phyloP scores from a whole-genome alignment of 371 early-diverging fungal species.

The Mucor plumbeus region DNA sequence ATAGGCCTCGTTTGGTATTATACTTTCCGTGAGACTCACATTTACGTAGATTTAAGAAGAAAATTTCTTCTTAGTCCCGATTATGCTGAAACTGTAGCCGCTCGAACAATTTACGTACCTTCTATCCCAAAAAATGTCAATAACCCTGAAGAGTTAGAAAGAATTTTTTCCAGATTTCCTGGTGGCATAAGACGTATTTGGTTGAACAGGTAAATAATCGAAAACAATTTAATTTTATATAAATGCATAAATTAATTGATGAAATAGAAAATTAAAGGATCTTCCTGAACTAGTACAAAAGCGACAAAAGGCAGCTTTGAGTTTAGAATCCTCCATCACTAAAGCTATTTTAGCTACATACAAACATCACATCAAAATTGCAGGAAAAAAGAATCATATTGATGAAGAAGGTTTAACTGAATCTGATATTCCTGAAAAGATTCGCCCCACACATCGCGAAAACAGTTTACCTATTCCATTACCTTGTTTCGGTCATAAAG shows the following conservation, averaged over 20 bases:
- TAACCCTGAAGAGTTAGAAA: slow-evolving; percentile 47
- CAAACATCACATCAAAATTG: slow-evolving; percentile 41
- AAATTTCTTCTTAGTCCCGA: slow-evolving; percentile 63
- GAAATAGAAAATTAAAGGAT: slow-evolving; percentile 37
- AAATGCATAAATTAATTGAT: too few species aligned
- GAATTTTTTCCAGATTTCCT: slow-evolving; percentile 71
- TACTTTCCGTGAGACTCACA: slow-evolving; percentile 66
- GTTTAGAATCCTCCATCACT: slow-evolving; percentile 60
- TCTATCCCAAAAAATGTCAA: slow-evolving; percentile 59
- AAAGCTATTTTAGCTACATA: slow-evolving; percentile 53
- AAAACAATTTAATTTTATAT: too few species aligned
- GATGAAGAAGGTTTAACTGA: slow-evolving; percentile 19
- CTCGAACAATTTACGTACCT: slow-evolving; percentile 71
- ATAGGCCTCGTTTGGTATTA: slow-evolving; percentile 48
- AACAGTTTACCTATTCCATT: slow-evolving; percentile 50
- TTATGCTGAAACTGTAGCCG: slow-evolving; percentile 63
- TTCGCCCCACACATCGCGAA: slow-evolving; percentile 69
- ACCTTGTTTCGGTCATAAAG: slow-evolving; percentile 64
- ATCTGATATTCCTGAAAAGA: slow-evolving; percentile 43
- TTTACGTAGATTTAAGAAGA: slow-evolving; percentile 73
- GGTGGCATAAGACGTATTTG: slow-evolving; percentile 76
- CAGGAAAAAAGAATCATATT: slow-evolving; percentile 13
- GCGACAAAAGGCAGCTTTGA: slow-evolving; percentile 57
- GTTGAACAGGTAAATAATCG: slow-evolving; percentile 53
- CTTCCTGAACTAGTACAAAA: slow-evolving; percentile 62